Conservation (phyloP, 768 basidiomycete genomes). For the Antrodiella citrinella region DNA sequence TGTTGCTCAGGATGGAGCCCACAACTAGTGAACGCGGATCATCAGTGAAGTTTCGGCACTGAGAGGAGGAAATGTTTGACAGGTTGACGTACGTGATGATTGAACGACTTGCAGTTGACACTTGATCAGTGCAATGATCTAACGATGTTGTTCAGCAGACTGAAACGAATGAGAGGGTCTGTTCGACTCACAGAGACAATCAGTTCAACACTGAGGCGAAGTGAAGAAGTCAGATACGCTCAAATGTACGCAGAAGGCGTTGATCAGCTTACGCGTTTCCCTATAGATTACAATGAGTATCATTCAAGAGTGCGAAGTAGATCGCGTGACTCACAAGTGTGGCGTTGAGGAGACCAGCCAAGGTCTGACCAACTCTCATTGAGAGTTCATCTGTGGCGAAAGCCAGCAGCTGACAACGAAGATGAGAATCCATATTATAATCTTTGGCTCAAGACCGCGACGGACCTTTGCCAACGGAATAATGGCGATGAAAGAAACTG, state of each 20-base stretch:
- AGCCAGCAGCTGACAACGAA: constrained; percentile 48
- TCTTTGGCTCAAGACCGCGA: background rate
- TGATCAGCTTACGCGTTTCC: constrained; percentile 22
- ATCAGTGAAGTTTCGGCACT: background rate
- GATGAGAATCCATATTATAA: background rate
- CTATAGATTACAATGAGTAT: constrained; percentile 7
- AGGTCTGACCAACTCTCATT: constrained; percentile 71
- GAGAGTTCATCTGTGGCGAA: constrained; percentile 86
- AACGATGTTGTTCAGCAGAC: background rate
- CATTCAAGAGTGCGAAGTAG: background rate
- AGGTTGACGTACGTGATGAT: constrained; percentile 29
- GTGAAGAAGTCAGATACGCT: background rate
- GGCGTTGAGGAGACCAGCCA: constrained; percentile 80
- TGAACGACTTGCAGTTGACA: constrained; percentile 39
- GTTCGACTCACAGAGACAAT: constrained; percentile 30
- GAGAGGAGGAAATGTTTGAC: background rate
- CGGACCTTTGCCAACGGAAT: constrained; percentile 74
- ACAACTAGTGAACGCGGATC: constrained; percentile 23
- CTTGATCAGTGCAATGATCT: constrained; percentile 39
- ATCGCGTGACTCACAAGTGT: constrained; percentile 45
- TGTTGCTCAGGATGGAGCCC: constrained; percentile 40
- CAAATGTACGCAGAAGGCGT: background rate
- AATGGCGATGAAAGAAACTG: constrained; percentile 76
- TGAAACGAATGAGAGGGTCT: constrained; percentile 9
- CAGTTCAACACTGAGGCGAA: constrained; percentile 28